A percentile compares a stretch with the other conserved stretches of the same genome.
These are phyloP conservation scores for Allium fistulosum DNA, from an alignment of 106 monocot species.

Conservation along the genomic window DNA sequence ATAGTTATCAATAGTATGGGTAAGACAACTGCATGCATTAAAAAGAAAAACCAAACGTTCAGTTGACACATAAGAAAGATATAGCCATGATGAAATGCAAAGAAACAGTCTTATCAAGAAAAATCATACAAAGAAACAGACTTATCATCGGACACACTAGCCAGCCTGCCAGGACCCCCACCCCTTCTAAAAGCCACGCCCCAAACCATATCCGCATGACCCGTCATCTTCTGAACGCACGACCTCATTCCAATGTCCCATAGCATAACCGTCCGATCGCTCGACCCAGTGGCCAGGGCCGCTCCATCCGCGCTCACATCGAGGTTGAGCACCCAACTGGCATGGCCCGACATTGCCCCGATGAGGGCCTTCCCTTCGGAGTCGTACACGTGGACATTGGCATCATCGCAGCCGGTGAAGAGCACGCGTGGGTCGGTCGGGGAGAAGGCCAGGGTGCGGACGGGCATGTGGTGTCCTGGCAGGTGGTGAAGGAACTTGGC, in stretches of 20 bases:
- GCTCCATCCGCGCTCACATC: conserved; percentile 89
- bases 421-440: conserved; percentile 76
- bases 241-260: conserved; percentile 93
- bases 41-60: too few relatives aligned
- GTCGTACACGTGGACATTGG: conserved; percentile 85
- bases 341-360: conserved; percentile 84
- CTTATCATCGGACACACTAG: conserved; percentile 93
- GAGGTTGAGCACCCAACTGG: conserved; percentile 79
- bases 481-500: conserved; percentile 91
- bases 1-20: too few relatives aligned
- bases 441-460: conserved; percentile 83
- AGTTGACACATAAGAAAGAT: too few relatives aligned
- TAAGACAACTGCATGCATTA: too few relatives aligned
- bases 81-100: too few relatives aligned
- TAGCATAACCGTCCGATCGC: conserved; percentile 80
- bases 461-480: conserved; percentile 84
- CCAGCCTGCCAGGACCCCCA: conserved; percentile 62
- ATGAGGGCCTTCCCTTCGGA: conserved; percentile 76
- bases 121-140: conserved; percentile 91
- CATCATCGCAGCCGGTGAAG: conserved; percentile 81
- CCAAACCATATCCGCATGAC: conserved; percentile 90
- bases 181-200: conserved; percentile 70
- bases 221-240: conserved; percentile 81
- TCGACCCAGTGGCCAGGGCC: conserved; percentile 86
- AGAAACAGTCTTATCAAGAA: conserved; percentile 26